A percentile compares a stretch with the other conserved stretches of the same genome.
Conservation (phyloP, 1,284 basidiomycete species). For the Puccinia polysora region DNA sequence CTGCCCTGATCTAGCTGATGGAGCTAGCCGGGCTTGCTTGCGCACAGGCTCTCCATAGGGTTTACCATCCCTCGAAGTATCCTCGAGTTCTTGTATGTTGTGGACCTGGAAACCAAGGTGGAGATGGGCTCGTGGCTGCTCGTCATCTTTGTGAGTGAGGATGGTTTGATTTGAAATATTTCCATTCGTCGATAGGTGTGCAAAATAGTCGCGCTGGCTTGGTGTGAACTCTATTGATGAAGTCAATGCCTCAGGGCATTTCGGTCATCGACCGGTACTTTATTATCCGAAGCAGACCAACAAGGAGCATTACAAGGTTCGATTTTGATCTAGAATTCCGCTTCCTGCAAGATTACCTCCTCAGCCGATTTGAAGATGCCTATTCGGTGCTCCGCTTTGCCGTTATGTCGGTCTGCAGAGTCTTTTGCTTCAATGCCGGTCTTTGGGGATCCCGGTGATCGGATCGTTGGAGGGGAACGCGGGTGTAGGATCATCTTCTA, state of each 20-base stretch:
- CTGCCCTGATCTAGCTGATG: constrained; percentile 70
- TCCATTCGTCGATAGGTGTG: background rate
- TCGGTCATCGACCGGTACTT: constrained; percentile 75
- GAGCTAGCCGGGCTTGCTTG: constrained; percentile 96
- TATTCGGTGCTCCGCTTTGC: background rate
- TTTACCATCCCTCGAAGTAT: constrained; percentile 66
- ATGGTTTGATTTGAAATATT: background rate
- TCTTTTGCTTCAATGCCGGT: constrained; percentile 77
- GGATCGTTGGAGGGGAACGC: constrained; percentile 47
- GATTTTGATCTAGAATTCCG: too few relatives aligned
- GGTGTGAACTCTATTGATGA: background rate
- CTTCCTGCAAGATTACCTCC: too few relatives aligned
- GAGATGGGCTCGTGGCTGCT: constrained; percentile 94
- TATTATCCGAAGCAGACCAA: constrained; percentile 79
- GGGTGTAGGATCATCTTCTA: constrained; percentile 48
- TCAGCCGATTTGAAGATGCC: background rate
- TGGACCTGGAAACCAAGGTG: constrained; percentile 84
- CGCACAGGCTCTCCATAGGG: constrained; percentile 76
- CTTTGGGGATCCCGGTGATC: constrained; percentile 65
- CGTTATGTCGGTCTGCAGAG: constrained; percentile 56
- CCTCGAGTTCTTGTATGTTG: constrained; percentile 81
- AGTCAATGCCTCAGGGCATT: constrained; percentile 63
- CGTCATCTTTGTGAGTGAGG: constrained; percentile 72
- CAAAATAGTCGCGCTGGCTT: too few relatives aligned
- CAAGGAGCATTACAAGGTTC: constrained; percentile 3